Evolutionary conservation across 2,329 filamentous ascomycete genomes (phyloP).

Genomic region (Arthrobotrys pseudoclavata): DNA sequence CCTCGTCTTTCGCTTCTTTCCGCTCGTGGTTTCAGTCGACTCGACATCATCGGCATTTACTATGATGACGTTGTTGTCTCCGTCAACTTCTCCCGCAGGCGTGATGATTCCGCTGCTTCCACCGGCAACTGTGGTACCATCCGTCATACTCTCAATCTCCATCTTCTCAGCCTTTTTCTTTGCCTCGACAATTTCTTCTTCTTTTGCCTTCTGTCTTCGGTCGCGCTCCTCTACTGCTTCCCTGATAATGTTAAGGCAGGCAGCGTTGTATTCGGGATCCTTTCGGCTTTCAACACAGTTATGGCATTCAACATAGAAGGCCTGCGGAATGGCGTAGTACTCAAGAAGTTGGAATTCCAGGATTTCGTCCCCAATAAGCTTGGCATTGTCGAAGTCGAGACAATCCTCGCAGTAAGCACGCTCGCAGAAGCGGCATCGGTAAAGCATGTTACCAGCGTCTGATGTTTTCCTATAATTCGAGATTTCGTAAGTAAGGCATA

Average conservation of each 20-base stretch:
- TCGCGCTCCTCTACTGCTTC: conserved; percentile 49
- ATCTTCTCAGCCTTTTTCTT: conserved; percentile 54
- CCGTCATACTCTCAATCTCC: conserved; percentile 59
- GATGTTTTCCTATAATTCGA: conserved; percentile 52
- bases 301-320: conserved; percentile 57
- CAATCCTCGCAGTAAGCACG: conserved; percentile 74
- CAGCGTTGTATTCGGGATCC: conserved; percentile 51
- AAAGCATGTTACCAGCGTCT: conserved; percentile 67
- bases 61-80: conserved; percentile 56
- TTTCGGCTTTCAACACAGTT: conserved; percentile 54
- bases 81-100: conserved; percentile 51
- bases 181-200: conserved; percentile 26
- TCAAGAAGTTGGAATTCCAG: conserved; percentile 71
- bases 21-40: conserved; percentile 31
- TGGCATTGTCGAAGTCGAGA: conserved; percentile 70
- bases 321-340: conserved; percentile 62
- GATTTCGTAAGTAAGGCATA: not conserved
- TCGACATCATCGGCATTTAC: conserved; percentile 52
- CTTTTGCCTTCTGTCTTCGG: conserved; percentile 21
- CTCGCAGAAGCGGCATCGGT: conserved; percentile 72
- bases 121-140: conserved; percentile 44
- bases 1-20: conserved; percentile 44
- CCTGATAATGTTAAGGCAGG: conserved; percentile 50
- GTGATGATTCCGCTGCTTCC: conserved; percentile 55
- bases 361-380: conserved; percentile 70